phyloP scores from a whole-genome alignment of 2,329 filamentous ascomycete species.

The Diaporthe ampelina region DNA sequence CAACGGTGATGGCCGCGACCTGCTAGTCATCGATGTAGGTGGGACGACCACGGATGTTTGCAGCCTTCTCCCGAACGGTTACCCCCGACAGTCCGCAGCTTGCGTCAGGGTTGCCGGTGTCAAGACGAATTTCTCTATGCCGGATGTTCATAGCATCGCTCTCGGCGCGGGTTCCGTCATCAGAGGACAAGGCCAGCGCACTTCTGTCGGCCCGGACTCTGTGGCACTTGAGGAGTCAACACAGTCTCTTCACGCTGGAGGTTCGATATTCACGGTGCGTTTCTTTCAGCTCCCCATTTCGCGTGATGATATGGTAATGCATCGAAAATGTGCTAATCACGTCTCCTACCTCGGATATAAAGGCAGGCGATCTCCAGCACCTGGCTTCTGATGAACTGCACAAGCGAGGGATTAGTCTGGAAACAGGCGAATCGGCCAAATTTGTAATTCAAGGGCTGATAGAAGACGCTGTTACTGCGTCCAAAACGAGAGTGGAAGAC shows the following conservation, averaged over 20 bases:
- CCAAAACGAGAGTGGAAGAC: conserved; percentile 9
- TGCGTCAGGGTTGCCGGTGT: conserved; percentile 11
- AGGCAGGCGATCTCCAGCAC: conserved; percentile 4
- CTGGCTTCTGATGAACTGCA: neutral
- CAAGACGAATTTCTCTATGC: conserved; percentile 21
- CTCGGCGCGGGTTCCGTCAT: neutral
- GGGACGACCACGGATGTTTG: conserved; percentile 12
- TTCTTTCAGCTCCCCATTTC: fast-evolving
- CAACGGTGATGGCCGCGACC: neutral
- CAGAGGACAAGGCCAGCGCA: neutral
- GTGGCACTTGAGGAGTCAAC: conserved; percentile 18
- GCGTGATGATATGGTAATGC: neutral
- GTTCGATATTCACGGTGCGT: neutral
- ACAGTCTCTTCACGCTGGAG: conserved; percentile 2
- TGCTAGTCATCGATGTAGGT: conserved; percentile 2
- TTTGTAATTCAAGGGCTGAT: neutral
- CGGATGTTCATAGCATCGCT: conserved; percentile 24
- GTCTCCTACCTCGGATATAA: neutral
- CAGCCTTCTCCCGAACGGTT: conserved; percentile 8
- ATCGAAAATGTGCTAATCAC: neutral
- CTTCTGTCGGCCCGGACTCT: neutral
- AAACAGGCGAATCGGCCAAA: neutral
- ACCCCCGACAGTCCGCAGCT: conserved; percentile 17
- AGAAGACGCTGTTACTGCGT: conserved; percentile 1
- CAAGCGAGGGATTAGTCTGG: neutral